These are phyloP conservation scores for Pseudoneurospora amorphoporcata DNA, from an alignment of 495 filamentous ascomycete genomes.

Conservation along the genomic window DNA sequence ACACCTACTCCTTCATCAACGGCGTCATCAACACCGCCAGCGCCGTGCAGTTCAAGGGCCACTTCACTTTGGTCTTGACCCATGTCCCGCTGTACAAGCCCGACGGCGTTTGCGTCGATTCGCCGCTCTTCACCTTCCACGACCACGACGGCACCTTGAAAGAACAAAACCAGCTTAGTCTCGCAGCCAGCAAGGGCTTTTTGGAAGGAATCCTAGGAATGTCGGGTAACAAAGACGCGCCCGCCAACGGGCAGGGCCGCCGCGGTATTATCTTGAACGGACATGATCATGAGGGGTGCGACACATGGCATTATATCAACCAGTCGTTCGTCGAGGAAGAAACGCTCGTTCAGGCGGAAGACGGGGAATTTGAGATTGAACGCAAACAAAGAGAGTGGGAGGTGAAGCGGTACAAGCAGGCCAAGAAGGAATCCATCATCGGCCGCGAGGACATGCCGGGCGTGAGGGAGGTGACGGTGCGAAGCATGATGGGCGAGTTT, in stretches of 20 bases:
- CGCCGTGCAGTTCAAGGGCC: slow-evolving; percentile 53
- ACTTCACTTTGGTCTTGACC: slow-evolving; percentile 75
- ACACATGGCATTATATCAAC: slow-evolving; percentile 70
- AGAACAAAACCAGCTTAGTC: slow-evolving; percentile 86
- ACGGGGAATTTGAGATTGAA: slow-evolving; percentile 17
- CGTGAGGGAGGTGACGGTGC: slow-evolving; percentile 82
- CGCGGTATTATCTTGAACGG: slow-evolving; percentile 70
- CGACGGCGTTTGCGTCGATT: slow-evolving; percentile 73
- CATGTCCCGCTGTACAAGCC: slow-evolving; percentile 86
- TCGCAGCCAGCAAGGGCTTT: slow-evolving; percentile 53
- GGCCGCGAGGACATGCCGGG: slow-evolving; percentile 34
- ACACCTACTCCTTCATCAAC: slow-evolving; percentile 72
- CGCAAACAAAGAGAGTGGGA: slow-evolving; percentile 22
- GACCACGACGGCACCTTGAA: slow-evolving; percentile 58
- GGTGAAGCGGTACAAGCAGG: slow-evolving; percentile 32
- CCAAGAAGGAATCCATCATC: slow-evolving; percentile 18
- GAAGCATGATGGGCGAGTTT: slow-evolving; percentile 98
- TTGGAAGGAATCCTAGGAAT: slow-evolving; percentile 74
- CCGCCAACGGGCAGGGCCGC: slow-evolving; percentile 48
- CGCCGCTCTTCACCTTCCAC: slow-evolving; percentile 67
- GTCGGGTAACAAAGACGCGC: slow-evolving; percentile 45
- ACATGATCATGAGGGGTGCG: slow-evolving; percentile 91
- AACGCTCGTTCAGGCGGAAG: background rate
- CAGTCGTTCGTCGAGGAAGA: slow-evolving; percentile 21
- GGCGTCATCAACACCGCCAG: slow-evolving; percentile 53